These are phyloP conservation scores for Stagonosporopsis rhizophila DNA, from an alignment of 2,329 filamentous ascomycete genomes.

Conservation along the genomic window DNA sequence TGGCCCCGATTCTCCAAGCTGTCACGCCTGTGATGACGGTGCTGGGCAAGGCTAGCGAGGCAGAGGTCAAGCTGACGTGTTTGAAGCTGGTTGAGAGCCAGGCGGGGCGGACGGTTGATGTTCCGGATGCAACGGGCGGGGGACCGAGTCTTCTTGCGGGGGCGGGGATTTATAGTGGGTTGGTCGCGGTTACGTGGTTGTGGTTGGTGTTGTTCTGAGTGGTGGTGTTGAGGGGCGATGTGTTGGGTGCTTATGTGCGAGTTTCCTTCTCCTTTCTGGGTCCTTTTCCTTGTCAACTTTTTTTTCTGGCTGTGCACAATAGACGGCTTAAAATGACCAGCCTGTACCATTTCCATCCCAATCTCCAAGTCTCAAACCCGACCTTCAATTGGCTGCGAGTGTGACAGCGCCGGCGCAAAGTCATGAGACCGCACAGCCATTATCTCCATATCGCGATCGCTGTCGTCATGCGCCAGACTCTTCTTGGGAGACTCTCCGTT, in stretches of 20 bases:
- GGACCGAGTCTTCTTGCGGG: background rate
- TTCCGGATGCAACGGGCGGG: background rate
- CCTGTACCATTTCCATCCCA: background rate
- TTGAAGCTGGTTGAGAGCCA: conserved; percentile 3
- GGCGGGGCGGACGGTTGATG: conserved; percentile 1
- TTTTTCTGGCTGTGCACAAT: background rate
- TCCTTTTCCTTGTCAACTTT: too few relatives aligned
- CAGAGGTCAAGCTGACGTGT: background rate
- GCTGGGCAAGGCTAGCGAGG: background rate
- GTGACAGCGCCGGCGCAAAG: background rate
- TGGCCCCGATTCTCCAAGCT: conserved; percentile 1
- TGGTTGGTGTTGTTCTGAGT: background rate
- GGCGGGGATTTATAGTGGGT: background rate
- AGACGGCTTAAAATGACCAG: background rate
- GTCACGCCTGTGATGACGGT: conserved; percentile 14
- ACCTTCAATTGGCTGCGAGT: background rate
- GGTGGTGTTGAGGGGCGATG: background rate
- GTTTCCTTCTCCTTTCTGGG: background rate
- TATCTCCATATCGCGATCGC: background rate
- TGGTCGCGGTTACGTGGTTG: background rate
- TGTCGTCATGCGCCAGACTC: conserved; percentile 8
- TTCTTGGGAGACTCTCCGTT: conserved; percentile 3
- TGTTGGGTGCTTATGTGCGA: background rate
- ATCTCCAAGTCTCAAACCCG: background rate
- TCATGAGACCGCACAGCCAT: background rate